Evolutionary conservation across 345 rosid genomes (phyloP).

Genomic region (Eucalyptus sp.): DNA sequence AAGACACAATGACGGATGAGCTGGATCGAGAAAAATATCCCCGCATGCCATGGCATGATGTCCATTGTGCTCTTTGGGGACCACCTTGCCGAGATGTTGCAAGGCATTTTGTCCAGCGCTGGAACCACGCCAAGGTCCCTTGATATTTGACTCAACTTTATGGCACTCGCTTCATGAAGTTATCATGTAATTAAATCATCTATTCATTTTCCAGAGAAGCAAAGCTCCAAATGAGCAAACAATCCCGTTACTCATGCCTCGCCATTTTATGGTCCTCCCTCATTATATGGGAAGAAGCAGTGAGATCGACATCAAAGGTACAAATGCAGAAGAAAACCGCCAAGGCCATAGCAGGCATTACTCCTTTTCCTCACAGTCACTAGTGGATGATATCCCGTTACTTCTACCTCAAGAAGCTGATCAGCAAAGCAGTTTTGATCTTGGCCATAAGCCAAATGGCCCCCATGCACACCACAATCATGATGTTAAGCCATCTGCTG

Average conservation of each 20-base stretch:
- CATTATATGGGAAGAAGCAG: slow-evolving; percentile 76
- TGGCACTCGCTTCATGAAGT: background rate
- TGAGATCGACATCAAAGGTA: slow-evolving; percentile 35
- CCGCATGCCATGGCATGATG: slow-evolving; percentile 98
- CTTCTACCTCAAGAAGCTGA: slow-evolving; percentile 82
- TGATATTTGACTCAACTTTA: background rate
- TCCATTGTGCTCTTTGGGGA: slow-evolving; percentile 95
- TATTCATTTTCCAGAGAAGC: slow-evolving; percentile 40
- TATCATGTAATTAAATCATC: background rate
- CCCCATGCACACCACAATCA: background rate
- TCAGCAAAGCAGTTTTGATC: background rate
- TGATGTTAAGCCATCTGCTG: background rate
- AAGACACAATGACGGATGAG: slow-evolving; percentile 79
- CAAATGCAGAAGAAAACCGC: slow-evolving; percentile 19
- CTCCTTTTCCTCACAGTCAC: slow-evolving; percentile 42
- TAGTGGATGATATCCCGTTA: slow-evolving; percentile 60
- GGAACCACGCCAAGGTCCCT: slow-evolving; percentile 91
- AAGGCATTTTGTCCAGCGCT: slow-evolving; percentile 87
- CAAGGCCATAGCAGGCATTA: slow-evolving; percentile 22
- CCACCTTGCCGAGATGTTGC: slow-evolving; percentile 91
- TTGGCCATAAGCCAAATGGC: slow-evolving; percentile 3
- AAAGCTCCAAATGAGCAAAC: slow-evolving; percentile 78
- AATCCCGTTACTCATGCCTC: slow-evolving; percentile 89
- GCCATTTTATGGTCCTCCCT: slow-evolving; percentile 93
- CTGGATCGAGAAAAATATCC: slow-evolving; percentile 65